Conservation (phyloP, 2,329 filamentous ascomycete species). For the Aspergillus amoenus region DNA sequence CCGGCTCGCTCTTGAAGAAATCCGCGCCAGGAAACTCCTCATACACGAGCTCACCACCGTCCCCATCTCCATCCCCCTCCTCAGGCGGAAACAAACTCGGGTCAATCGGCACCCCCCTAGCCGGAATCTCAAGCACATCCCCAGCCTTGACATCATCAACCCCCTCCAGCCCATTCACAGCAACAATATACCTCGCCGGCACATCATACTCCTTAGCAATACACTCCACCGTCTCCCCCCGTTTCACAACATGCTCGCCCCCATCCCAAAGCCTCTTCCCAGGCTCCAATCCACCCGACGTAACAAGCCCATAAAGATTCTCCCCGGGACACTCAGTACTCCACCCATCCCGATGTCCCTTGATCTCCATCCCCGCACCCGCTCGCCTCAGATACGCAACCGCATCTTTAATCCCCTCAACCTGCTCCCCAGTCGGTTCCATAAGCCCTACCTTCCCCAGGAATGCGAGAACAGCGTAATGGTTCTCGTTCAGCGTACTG, state of each 20-base stretch:
- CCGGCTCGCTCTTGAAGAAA: neutral
- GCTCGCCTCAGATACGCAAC: neutral
- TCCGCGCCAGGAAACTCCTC: neutral
- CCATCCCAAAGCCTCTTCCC: neutral
- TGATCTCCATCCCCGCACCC: neutral
- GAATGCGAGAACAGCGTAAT: constrained; percentile 13
- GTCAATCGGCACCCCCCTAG: neutral
- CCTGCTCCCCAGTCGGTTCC: constrained; percentile 1
- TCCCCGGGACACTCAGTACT: neutral
- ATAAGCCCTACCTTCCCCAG: constrained; percentile 5
- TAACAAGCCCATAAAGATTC: neutral
- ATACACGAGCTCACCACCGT: neutral
- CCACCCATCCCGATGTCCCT: neutral
- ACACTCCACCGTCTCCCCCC: neutral
- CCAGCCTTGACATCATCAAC: neutral
- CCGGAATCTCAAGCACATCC: constrained; percentile 1
- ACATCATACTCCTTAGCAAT: neutral
- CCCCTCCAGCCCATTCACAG: neutral
- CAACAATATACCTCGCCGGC: neutral
- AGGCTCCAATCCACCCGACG: neutral
- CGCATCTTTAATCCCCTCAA: constrained; percentile 4
- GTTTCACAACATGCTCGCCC: neutral
- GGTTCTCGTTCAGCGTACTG: constrained; percentile 4
- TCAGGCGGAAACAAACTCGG: too few species aligned
- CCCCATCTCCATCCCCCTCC: neutral